phyloP scores from a whole-genome alignment of 2,329 filamentous ascomycete species.

The Aspergillus niger region DNA sequence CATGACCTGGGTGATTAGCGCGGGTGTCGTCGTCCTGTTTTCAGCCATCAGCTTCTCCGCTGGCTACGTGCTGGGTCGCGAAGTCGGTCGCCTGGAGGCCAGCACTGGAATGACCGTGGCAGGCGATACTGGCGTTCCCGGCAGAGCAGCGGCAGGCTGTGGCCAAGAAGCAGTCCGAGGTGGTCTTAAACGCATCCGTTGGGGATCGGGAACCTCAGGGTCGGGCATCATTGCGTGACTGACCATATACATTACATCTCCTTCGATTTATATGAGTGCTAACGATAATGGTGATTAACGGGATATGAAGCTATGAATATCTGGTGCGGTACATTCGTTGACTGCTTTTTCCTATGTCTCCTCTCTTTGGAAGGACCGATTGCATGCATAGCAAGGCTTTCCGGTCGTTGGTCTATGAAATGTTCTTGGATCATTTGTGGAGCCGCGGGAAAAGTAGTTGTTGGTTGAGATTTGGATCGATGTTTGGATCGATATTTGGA shows the following conservation, averaged over 20 bases:
- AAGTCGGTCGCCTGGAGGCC: conserved; percentile 58
- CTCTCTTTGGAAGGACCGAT: not conserved
- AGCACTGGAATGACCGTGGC: conserved; percentile 32
- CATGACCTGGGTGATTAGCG: conserved; percentile 67
- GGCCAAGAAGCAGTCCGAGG: conserved; percentile 50
- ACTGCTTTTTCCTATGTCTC: not conserved
- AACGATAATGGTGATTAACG: not conserved
- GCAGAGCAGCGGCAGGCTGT: conserved; percentile 41
- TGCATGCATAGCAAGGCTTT: not conserved
- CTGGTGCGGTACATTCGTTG: not conserved
- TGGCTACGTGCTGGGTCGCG: conserved; percentile 63
- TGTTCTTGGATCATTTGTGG: not conserved
- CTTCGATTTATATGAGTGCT: not conserved
- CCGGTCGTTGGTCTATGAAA: not conserved
- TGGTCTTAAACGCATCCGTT: conserved; percentile 46
- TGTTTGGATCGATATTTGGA: not conserved
- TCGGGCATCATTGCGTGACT: conserved; percentile 41
- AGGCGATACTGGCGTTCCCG: conserved; percentile 30
- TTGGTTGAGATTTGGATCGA: not conserved
- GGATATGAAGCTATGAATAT: not conserved
- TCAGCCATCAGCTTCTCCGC: conserved; percentile 67
- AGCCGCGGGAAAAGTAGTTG: not conserved
- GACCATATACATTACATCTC: not conserved
- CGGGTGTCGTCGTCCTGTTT: conserved; percentile 65
- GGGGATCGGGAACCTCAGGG: conserved; percentile 41